These are phyloP conservation scores for Penicillium glabrum DNA, from an alignment of 2,329 filamentous ascomycete genomes.

Conservation along the genomic window DNA sequence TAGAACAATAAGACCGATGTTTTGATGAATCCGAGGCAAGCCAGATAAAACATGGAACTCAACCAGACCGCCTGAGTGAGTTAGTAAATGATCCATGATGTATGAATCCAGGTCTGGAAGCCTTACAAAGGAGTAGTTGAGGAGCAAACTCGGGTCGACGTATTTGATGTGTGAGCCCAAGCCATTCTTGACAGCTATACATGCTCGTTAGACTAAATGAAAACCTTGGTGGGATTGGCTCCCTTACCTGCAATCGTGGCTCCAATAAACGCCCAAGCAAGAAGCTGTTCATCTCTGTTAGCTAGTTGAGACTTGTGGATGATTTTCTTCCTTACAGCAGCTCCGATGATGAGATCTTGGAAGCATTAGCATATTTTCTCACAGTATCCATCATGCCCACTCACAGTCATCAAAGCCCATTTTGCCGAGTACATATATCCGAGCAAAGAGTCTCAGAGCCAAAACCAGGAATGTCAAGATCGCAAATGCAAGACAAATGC, in stretches of 20 bases:
- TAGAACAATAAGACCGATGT: conserved; percentile 49
- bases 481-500: conserved; percentile 40
- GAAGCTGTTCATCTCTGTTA: conserved; percentile 18
- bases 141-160: conserved; percentile 10
- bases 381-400: conserved; percentile 5
- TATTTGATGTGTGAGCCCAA: conserved; percentile 17
- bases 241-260: conserved; percentile 34
- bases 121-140: conserved; percentile 21
- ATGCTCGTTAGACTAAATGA: background rate
- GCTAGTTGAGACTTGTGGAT: background rate
- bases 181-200: conserved; percentile 19
- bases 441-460: conserved; percentile 39
- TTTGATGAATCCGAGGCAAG: conserved; percentile 50
- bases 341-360: conserved; percentile 31
- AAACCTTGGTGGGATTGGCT: background rate
- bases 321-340: conserved; percentile 27
- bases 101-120: background rate
- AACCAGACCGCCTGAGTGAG: conserved; percentile 43
- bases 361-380: background rate
- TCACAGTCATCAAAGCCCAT: conserved; percentile 34
- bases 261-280: conserved; percentile 38
- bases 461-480: conserved; percentile 40
- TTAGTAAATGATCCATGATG: background rate
- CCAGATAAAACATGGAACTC: conserved; percentile 52
- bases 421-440: conserved; percentile 37